Conservation (phyloP, 2,329 filamentous ascomycete genomes). For the Fusarium penzigii region DNA sequence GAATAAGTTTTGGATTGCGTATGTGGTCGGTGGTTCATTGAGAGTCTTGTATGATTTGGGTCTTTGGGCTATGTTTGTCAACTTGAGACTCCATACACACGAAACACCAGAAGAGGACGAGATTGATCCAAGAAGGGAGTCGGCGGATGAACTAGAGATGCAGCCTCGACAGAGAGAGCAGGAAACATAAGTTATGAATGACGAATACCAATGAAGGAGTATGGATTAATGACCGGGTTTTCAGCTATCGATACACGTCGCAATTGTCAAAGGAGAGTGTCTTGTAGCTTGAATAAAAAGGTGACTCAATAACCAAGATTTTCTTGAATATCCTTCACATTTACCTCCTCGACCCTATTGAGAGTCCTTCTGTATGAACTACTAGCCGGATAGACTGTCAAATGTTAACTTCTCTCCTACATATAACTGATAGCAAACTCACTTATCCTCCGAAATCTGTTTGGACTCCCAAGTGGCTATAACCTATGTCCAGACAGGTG, state of each 20-base stretch:
- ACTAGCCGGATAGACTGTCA: conserved; percentile 2
- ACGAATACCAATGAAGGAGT: neutral
- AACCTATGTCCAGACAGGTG: neutral
- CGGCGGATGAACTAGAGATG: conserved; percentile 15
- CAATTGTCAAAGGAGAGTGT: too few species aligned
- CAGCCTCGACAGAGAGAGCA: conserved; percentile 12
- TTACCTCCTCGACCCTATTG: neutral
- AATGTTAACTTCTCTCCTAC: neutral
- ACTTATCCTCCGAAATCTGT: neutral
- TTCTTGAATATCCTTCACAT: neutral
- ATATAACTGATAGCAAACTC: neutral
- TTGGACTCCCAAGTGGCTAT: neutral
- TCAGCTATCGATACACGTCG: too few species aligned
- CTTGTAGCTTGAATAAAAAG: too few species aligned
- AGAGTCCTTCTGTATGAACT: neutral
- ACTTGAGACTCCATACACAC: conserved; percentile 53
- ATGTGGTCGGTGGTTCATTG: conserved; percentile 55
- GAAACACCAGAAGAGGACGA: conserved; percentile 26
- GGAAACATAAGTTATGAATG: neutral
- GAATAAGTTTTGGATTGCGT: conserved; percentile 62
- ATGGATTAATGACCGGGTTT: too few species aligned
- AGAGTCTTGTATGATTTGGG: conserved; percentile 60
- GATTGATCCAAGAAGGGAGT: neutral
- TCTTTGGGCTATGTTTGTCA: conserved; percentile 59
- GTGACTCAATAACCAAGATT: neutral